A percentile compares a stretch with the other conserved stretches of the same genome.
phyloP scores from a whole-genome alignment of 768 basidiomycete genomes.

The Suillus occidentalis region DNA sequence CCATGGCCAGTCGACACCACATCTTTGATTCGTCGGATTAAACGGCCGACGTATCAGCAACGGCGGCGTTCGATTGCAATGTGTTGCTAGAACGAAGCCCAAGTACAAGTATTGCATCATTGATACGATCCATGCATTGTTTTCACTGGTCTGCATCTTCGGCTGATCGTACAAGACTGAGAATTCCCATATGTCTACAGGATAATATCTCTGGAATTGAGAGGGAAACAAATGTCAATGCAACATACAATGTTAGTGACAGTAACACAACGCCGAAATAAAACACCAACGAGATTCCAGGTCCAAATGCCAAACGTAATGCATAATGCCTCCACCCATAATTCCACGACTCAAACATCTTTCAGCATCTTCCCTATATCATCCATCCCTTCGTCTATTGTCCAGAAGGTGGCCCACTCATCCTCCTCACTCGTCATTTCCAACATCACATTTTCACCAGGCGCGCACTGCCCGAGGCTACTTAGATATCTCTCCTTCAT shows the following conservation, averaged over 20 bases:
- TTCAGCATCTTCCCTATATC: slow-evolving; percentile 70
- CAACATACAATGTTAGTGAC: neutral
- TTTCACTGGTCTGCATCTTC: neutral
- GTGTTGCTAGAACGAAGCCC: too few relatives aligned
- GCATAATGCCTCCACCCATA: neutral
- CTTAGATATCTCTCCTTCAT: slow-evolving; percentile 46
- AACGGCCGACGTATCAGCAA: too few relatives aligned
- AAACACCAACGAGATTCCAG: neutral
- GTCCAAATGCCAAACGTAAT: neutral
- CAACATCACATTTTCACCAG: slow-evolving; percentile 11
- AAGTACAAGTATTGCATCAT: too few relatives aligned
- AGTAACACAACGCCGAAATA: neutral
- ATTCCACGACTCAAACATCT: slow-evolving; percentile 41
- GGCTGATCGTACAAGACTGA: neutral
- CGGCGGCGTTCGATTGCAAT: too few relatives aligned
- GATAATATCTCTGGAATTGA: neutral
- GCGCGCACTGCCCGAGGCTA: slow-evolving; percentile 26
- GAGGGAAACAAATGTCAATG: neutral
- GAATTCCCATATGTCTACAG: neutral
- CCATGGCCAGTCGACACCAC: too few relatives aligned
- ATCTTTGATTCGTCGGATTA: too few relatives aligned
- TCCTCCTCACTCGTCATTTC: slow-evolving; percentile 16
- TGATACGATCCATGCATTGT: too few relatives aligned
- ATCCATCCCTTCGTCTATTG: slow-evolving; percentile 68
- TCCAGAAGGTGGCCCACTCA: slow-evolving; percentile 56